Evolutionary conservation across 1,139 yeast genomes (phyloP).

Genomic region (Geotrichum histeridarum): DNA sequence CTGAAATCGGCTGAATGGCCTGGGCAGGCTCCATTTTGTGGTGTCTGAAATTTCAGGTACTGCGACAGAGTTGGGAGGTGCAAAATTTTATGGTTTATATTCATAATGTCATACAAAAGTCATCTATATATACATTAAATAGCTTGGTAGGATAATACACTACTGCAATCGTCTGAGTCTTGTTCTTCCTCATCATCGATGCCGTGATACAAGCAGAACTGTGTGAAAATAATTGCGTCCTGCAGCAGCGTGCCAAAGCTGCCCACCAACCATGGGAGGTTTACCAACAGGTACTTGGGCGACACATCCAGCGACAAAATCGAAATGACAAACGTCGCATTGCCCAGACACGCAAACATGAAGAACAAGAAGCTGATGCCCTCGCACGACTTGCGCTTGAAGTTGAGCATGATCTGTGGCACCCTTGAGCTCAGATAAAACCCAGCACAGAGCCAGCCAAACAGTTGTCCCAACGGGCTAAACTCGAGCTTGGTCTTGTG

Average conservation of each 20-base stretch:
- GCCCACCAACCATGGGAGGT: slow-evolving; percentile 90
- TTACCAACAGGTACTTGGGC: slow-evolving; percentile 64
- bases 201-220: slow-evolving; percentile 72
- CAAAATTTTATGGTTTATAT: no score
- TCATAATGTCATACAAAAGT: background rate
- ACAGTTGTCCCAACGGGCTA: slow-evolving; percentile 75
- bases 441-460: slow-evolving; percentile 87
- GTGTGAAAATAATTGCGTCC: slow-evolving; percentile 76
- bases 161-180: no score
- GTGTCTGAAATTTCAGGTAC: no score
- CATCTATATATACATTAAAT: slow-evolving; percentile 1
- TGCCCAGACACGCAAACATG: slow-evolving; percentile 88
- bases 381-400: slow-evolving; percentile 79
- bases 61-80: no score
- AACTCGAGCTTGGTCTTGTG: slow-evolving; percentile 46
- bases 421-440: slow-evolving; percentile 85
- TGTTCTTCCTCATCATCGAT: background rate
- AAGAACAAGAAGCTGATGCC: slow-evolving; percentile 90
- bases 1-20: no score
- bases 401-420: slow-evolving; percentile 83
- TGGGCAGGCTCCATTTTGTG: no score
- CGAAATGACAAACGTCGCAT: slow-evolving; percentile 79
- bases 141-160: slow-evolving; percentile 2
- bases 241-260: slow-evolving; percentile 79
- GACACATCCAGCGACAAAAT: slow-evolving; percentile 68